phyloP scores from a whole-genome alignment of 768 basidiomycete genomes.

The Pilatotrama ljubarskyi region DNA sequence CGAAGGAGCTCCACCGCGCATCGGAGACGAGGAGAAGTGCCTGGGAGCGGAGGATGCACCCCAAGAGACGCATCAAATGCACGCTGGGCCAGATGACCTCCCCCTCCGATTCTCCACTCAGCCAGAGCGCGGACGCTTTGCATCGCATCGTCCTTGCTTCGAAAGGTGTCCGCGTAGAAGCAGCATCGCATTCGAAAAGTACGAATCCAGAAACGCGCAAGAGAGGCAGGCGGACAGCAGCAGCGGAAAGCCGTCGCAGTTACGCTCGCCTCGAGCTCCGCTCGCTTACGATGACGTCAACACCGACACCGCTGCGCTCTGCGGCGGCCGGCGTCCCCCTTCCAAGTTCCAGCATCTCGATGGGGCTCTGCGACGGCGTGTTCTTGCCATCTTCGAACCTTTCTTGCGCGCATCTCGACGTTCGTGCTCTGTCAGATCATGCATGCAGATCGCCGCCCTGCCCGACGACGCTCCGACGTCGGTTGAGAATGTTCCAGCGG shows the following conservation, averaged over 20 bases:
- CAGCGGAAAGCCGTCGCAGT: constrained; percentile 2
- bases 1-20: not conserved
- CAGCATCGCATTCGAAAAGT: not conserved
- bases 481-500: constrained; percentile 1
- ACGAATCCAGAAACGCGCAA: not conserved
- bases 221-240: not conserved
- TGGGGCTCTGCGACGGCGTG: not conserved
- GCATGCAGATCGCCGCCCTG: not conserved
- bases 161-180: not conserved
- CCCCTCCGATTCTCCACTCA: too few species aligned
- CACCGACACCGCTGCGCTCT: not conserved
- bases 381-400: not conserved
- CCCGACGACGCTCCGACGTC: not conserved
- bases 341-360: not conserved
- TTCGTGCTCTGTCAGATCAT: too few species aligned
- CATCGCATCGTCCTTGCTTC: not conserved
- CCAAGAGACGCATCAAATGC: not conserved
- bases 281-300: not conserved
- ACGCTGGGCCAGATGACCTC: not conserved
- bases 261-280: not conserved
- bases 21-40: not conserved
- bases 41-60: not conserved
- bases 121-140: not conserved
- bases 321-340: not conserved
- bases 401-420: not conserved